Evolutionary conservation across 208 protist species (phyloP).

Genomic region (Trypanosoma mega): DNA sequence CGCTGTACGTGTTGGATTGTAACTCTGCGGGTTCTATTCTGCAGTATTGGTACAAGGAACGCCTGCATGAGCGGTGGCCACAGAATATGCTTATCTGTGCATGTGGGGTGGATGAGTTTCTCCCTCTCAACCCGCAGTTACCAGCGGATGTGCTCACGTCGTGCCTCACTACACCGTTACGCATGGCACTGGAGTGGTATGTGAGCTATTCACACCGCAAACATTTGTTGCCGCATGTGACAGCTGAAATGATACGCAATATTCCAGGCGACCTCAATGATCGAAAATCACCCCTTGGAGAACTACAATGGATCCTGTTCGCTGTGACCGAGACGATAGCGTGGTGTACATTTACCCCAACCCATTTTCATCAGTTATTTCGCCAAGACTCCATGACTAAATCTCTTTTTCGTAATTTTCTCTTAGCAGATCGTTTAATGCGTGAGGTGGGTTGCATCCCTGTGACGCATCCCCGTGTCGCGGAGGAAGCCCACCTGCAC

Average conservation of each 20-base stretch:
- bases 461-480: conserved; percentile 92
- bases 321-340: conserved; percentile 99
- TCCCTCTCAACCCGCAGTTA: conserved; percentile 96
- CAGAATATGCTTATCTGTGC: conserved; percentile 96
- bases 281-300: conserved; percentile 92
- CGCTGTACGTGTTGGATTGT: conserved; percentile 99
- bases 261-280: conserved; percentile 72
- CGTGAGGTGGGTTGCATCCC: conserved; percentile 94
- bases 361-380: conserved; percentile 95
- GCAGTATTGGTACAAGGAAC: conserved; percentile 73
- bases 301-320: conserved; percentile 99
- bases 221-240: conserved; percentile 84
- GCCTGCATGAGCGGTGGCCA: conserved; percentile 59
- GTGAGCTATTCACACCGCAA: conserved; percentile 72
- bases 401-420: conserved; percentile 97
- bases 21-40: conserved; percentile 91
- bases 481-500: conserved; percentile 93
- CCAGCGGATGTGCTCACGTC: conserved; percentile 99
- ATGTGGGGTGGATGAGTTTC: conserved; percentile 91
- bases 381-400: conserved; percentile 95
- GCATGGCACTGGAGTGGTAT: conserved; percentile 96
- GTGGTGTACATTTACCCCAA: conserved; percentile 93
- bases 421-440: conserved; percentile 97
- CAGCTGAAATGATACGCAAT: conserved; percentile 83
- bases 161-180: conserved; percentile 98